A percentile compares a stretch with the other conserved stretches of the same genome.
Conservation (phyloP, 2,329 filamentous ascomycete species). For the Botrytis fragariae region DNA sequence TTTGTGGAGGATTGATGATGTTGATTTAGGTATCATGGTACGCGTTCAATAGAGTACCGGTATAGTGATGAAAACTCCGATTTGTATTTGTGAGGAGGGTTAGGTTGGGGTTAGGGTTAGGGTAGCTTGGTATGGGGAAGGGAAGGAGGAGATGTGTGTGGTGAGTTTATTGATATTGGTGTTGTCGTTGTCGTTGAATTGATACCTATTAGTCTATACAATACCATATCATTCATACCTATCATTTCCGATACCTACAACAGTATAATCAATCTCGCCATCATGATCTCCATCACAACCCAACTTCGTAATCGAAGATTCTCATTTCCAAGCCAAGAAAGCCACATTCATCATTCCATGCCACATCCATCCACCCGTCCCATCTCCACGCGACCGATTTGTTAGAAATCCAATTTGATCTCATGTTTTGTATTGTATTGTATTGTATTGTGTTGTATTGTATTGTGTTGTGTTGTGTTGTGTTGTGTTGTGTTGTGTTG, state of each 20-base stretch:
- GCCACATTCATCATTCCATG: neutral
- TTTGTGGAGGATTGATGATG: too few relatives aligned
- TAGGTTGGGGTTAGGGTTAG: too few relatives aligned
- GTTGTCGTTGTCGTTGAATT: neutral
- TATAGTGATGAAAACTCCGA: too few relatives aligned
- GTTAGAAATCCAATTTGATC: too few relatives aligned
- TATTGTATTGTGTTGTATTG: too few relatives aligned
- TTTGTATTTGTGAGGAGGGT: too few relatives aligned
- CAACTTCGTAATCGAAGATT: neutral
- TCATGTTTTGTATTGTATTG: too few relatives aligned
- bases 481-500: too few relatives aligned
- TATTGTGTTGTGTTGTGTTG: too few relatives aligned
- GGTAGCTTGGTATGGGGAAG: neutral
- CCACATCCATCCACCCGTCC: neutral
- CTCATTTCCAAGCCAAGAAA: neutral
- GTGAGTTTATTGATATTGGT: neutral
- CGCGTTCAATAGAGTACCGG: too few relatives aligned
- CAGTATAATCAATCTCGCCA: neutral
- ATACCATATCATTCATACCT: too few relatives aligned
- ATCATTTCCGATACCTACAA: neutral
- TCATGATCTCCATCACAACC: neutral
- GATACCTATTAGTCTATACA: neutral
- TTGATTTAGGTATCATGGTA: too few relatives aligned
- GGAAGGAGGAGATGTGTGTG: neutral
- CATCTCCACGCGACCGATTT: neutral